Base-by-base conservation (phyloP, 495 filamentous ascomycete species). In the Aspergillus coremiiformis region DNA sequence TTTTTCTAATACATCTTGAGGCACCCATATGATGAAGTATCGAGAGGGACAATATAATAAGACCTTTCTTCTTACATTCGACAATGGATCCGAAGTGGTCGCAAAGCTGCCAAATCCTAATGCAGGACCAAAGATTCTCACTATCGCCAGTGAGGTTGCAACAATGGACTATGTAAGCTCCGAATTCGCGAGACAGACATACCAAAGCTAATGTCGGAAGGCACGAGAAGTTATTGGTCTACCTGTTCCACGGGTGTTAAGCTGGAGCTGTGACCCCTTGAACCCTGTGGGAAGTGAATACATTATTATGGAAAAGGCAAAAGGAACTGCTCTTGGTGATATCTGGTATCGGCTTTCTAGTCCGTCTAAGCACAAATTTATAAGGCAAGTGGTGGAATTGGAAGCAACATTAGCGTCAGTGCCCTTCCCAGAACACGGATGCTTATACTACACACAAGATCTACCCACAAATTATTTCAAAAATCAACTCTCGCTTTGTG, bases 291-390 rank as follows among this genome's bases (percentile, higher is more conserved):
- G 47, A 3, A n/a, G 32, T 20, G 47, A 49, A 26, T 49, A 49
- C 32, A 49, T 49, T 15, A 49, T 49, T 33, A 49, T 41, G 32
- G 47, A 49, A 26, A 49, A 49, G 11, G 47, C 47, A 39, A 48
- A 21, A 32, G 45, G 27, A 20, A 22, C 22, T 7, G 29, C 27
- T 5, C 27, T 48, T 37, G 45, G 15, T 19, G 37, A 11, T 11
- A 12, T 14, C 8, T 48, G 45, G 45, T 48, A 48, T 37, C 27
- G 21, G 27, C 45, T 48, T 48, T 15, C 45, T 21, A 20, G 27
- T 32, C 23, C 27, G 2, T 35, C 15, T 4, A 48, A 48, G 22
- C 15, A 48, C 14, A 37, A 33, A 9, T 35, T 48, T 20, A 33
- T 48, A 35, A 35, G 29, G 45, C 45, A 48, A 20, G 19, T 33